A percentile compares a stretch with the other conserved stretches of the same genome.
Evolutionary conservation across 768 basidiomycete genomes (phyloP).

Genomic region (Tylopilus plumbeoviolaceoides): DNA sequence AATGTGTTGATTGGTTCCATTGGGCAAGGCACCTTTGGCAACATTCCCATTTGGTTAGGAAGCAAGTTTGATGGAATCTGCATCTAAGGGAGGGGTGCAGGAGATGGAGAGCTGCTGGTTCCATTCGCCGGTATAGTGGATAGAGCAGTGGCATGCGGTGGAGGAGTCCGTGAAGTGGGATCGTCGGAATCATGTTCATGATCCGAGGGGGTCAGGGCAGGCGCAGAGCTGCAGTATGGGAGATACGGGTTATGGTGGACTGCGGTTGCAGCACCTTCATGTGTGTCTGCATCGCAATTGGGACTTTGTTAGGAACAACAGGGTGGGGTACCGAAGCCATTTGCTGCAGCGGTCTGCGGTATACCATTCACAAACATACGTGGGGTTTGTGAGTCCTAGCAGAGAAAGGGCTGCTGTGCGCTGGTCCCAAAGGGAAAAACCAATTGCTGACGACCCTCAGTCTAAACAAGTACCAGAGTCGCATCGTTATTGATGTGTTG

Average conservation of each 20-base stretch:
- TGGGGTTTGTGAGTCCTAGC: conserved; percentile 24
- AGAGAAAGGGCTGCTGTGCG: conserved; percentile 26
- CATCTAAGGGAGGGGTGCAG: conserved; percentile 41
- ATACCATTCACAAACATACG: conserved; percentile 24
- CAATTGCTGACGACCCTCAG: conserved; percentile 51
- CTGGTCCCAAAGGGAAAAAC: conserved; percentile 46
- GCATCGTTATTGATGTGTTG: conserved; percentile 49
- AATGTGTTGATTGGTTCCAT: conserved; percentile 24
- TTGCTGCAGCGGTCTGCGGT: conserved; percentile 21
- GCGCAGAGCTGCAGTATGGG: conserved; percentile 39
- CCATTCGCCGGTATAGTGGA: conserved; percentile 32
- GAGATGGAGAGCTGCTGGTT: conserved; percentile 27
- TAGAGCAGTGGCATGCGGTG: conserved; percentile 29
- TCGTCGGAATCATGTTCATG: conserved; percentile 30
- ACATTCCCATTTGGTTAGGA: conserved; percentile 16
- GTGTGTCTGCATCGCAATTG: conserved; percentile 57
- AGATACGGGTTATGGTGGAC: conserved; percentile 48
- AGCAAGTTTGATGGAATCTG: conserved; percentile 31
- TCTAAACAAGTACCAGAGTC: conserved; percentile 37
- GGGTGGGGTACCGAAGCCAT: conserved; percentile 21
- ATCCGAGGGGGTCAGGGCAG: conserved; percentile 36
- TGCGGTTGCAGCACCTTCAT: conserved; percentile 60
- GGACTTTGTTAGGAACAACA: conserved; percentile 40
- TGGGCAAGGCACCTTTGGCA: conserved; percentile 30
- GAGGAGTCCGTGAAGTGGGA: conserved; percentile 31